Evolutionary conservation across 305 asterid species (phyloP).

Genomic region (Solanum chacoense): DNA sequence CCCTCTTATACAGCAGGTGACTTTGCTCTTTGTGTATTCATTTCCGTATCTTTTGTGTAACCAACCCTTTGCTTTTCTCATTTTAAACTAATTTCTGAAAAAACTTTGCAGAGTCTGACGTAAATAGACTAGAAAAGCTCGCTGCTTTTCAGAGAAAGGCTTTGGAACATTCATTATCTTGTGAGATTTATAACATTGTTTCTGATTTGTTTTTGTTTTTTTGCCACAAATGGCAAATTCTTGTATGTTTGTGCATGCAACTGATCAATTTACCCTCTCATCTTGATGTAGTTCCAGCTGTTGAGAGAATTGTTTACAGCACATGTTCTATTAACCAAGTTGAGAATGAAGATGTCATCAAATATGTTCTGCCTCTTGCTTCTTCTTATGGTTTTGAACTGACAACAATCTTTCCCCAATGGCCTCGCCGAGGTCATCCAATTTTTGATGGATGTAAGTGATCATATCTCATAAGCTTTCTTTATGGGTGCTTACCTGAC

Average conservation of each 20-base stretch:
- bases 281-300: conserved; percentile 56
- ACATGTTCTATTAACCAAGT: conserved; percentile 80
- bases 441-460: conserved; percentile 64
- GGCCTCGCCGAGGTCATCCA: conserved; percentile 96
- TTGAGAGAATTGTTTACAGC: conserved; percentile 85
- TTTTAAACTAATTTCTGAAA: background rate
- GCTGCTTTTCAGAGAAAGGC: conserved; percentile 74
- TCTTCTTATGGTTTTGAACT: conserved; percentile 61
- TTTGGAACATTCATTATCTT: conserved; percentile 69
- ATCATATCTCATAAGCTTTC: background rate
- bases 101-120: conserved; percentile 22
- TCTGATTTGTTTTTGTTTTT: background rate
- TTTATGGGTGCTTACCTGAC: background rate
- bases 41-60: background rate
- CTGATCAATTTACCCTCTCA: background rate
- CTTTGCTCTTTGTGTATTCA: background rate
- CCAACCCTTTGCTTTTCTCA: background rate
- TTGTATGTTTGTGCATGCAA: background rate
- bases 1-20: conserved; percentile 72
- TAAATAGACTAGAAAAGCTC: conserved; percentile 51
- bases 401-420: conserved; percentile 45
- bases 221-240: background rate
- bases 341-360: conserved; percentile 82
- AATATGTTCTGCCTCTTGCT: conserved; percentile 59
- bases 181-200: conserved; percentile 31